Evolutionary conservation across 2,329 filamentous ascomycete genomes (phyloP).

Genomic region (Trichoderma guizhouense): DNA sequence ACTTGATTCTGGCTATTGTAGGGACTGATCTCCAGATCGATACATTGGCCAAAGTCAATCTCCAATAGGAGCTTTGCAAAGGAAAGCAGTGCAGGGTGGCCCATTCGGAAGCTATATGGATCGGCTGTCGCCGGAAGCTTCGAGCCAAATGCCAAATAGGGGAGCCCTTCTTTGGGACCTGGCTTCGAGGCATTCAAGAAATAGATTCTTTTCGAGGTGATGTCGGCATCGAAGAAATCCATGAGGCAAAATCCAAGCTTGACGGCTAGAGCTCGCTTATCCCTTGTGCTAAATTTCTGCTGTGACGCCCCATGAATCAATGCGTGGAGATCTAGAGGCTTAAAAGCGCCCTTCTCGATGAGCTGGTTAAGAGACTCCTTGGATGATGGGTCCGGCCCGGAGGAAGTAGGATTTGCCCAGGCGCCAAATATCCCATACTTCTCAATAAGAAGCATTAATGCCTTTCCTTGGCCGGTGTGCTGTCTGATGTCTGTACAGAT

Average conservation of each 20-base stretch:
- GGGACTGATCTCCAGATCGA: background rate
- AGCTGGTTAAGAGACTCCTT: conserved; percentile 17
- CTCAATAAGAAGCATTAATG: background rate
- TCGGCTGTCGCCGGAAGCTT: background rate
- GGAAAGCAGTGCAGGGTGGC: background rate
- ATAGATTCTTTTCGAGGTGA: conserved; percentile 11
- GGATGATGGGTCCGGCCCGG: background rate
- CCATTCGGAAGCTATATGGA: background rate
- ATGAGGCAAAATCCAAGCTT: conserved; percentile 17
- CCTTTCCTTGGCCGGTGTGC: background rate
- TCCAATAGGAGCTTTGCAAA: conserved; percentile 1
- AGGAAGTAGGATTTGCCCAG: background rate
- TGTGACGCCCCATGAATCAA: background rate
- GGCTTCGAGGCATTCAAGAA: background rate
- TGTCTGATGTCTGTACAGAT: background rate
- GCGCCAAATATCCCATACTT: background rate
- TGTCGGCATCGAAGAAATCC: conserved; percentile 19
- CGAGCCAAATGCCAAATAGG: conserved; percentile 1
- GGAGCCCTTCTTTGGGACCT: background rate
- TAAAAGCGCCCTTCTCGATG: conserved; percentile 12
- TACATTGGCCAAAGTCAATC: background rate
- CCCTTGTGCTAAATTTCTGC: background rate
- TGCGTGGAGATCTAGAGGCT: background rate
- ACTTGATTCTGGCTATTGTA: background rate
- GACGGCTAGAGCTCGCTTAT: conserved; percentile 17